Base-by-base conservation (phyloP, 768 basidiomycete genomes). In the Collybiopsis confluens region DNA sequence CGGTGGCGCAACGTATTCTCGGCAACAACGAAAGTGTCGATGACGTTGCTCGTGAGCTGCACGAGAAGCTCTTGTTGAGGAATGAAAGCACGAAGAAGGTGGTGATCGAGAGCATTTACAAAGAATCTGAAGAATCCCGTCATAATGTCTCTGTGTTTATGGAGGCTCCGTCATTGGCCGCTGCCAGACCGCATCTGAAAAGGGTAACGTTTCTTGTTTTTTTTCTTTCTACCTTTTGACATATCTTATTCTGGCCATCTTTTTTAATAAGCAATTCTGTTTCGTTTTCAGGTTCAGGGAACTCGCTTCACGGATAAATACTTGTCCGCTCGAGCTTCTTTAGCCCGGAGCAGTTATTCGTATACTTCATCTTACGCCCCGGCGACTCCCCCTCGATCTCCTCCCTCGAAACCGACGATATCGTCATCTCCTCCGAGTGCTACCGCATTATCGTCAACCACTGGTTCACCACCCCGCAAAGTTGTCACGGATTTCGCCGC, bases 41-140 rank as follows among this genome's bases (percentile, higher is more conserved):
- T 65, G 95, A 98, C 55, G 94, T 98, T 18, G 96, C 96, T 11
- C 81, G 85, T 30, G 95, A 97, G 70, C 73, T 98, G 26, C 96
- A 98, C 65, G 93, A 97, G 70, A 87, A 86, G 63, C 73, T 98
- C 4, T 70, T 95, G 11, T 76, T 98, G 47, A 80, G 96, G 54
- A 97, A 97, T 61, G 96, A 98, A 69, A 94, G 86, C 72, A 98
- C 96, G 53, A 98, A 97, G 76, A 92, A 94, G 68, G 87, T 98
- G 45, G 86, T 93, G 54, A 89, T 98, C 58, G 94, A 97, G 67
- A 94, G 91, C 58, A 98, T 98, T 63, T 98, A 98, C 72, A 89
- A 87, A 61, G 92, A 95, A 7, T 88, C 89, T 1, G 85, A 87
- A 23, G 92, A 96, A 66, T 86, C 92, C 9, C 78, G 78, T 58